Percentiles rank a stretch among this genome's conserved stretches.
Conservation (phyloP, 805 yeast genomes). For the Saccharomycopsis guyanensis region DNA sequence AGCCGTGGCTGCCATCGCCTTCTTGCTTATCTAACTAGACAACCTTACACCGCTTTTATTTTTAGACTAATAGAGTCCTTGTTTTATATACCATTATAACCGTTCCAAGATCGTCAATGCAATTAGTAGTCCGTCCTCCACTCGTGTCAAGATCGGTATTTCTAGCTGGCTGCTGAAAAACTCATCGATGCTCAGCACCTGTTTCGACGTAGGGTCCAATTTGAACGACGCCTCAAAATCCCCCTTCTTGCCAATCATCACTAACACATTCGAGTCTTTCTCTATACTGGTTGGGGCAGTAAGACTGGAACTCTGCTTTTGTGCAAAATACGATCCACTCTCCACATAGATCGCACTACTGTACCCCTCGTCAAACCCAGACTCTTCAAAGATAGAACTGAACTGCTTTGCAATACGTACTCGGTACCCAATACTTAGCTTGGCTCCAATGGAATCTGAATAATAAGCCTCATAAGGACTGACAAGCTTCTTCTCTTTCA, state of each 20-base stretch:
- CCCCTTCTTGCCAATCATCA: constrained; percentile 58
- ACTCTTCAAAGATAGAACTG: constrained; percentile 62
- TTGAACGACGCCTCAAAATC: constrained; percentile 49
- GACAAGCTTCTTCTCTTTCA: constrained; percentile 52
- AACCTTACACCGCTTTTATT: no score
- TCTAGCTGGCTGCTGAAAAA: constrained; percentile 56
- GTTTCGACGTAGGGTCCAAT: constrained; percentile 43
- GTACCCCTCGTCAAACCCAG: constrained; percentile 61
- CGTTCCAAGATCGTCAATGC: constrained; percentile 35
- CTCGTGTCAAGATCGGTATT: constrained; percentile 48
- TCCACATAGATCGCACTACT: constrained; percentile 56
- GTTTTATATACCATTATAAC: no score
- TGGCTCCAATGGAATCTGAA: constrained; percentile 46
- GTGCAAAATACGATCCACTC: constrained; percentile 55
- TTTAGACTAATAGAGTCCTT: no score
- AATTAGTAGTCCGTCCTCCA: constrained; percentile 67
- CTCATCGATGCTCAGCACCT: constrained; percentile 46
- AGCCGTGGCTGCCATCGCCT: background rate
- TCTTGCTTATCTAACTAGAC: background rate
- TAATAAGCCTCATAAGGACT: constrained; percentile 63
- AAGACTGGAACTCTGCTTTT: constrained; percentile 23
- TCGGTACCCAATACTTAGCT: constrained; percentile 60
- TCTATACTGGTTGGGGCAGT: constrained; percentile 24
- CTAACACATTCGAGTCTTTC: constrained; percentile 30
- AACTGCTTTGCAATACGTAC: constrained; percentile 61